Evolutionary conservation across 2,329 filamentous ascomycete genomes (phyloP).

Genomic region (Fusarium sp.): DNA sequence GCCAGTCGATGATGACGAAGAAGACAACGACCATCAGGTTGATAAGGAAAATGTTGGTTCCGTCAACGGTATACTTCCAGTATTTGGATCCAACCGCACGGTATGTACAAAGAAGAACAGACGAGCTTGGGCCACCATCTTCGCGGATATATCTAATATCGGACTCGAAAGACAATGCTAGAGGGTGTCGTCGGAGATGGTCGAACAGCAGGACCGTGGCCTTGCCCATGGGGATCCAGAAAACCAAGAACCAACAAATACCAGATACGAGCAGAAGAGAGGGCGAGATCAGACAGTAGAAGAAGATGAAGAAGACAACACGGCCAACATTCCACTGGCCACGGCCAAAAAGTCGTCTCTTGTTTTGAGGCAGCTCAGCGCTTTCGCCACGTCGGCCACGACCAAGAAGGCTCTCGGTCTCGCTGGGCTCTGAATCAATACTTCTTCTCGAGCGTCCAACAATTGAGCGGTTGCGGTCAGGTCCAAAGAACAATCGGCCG

Average conservation of each 20-base stretch:
- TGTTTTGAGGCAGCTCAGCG: conserved; percentile 62
- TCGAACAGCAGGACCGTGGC: conserved; percentile 90
- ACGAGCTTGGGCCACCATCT: conserved; percentile 79
- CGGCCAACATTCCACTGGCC: conserved; percentile 96
- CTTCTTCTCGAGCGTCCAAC: conserved; percentile 89
- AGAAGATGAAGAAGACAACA: conserved; percentile 95
- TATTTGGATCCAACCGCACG: conserved; percentile 94
- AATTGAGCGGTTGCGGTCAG: conserved; percentile 80
- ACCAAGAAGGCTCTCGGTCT: conserved; percentile 90
- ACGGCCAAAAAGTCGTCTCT: conserved; percentile 91
- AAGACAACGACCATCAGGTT: conserved; percentile 94
- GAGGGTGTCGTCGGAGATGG: conserved; percentile 90
- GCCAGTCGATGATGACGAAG: conserved; percentile 95
- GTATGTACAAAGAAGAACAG: conserved; percentile 96
- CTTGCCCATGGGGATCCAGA: conserved; percentile 98
- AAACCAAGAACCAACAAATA: conserved; percentile 96
- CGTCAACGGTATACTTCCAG: conserved; percentile 99
- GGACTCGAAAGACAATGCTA: conserved; percentile 93
- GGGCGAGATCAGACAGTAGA: conserved; percentile 92
- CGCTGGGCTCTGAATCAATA: conserved; percentile 84
- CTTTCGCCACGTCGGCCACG: conserved; percentile 66
- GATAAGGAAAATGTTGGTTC: conserved; percentile 98
- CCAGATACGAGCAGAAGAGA: conserved; percentile 86
- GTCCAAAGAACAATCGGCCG: conserved; percentile 95
- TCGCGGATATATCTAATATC: conserved; percentile 81